Evolutionary conservation across 345 rosid genomes (phyloP), one percentile per base, ranked within the genome.

Genomic region (Sisymbrium irio): DNA sequence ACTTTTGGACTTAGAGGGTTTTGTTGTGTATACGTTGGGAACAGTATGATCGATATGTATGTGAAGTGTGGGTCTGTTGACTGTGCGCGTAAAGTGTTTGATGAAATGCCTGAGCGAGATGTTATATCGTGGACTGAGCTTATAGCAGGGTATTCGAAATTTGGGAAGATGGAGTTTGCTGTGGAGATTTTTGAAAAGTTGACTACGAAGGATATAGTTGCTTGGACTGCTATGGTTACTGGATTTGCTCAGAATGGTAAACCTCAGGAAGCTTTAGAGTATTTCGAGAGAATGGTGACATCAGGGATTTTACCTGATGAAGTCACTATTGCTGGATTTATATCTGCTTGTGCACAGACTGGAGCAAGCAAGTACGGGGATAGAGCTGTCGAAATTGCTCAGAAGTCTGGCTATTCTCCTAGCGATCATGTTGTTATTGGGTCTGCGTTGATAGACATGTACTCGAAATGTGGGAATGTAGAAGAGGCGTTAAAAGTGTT

Each of bases 301-400:
- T 71, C 71, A 0, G 86, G 93, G n/a, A 62, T 85, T 18, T 42
- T 39, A 51, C 73, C 78, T 0, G 93, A 94, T 69, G 86, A 84
- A 49, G 82, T 88, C 22, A 82, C 91, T 5, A 57, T 88, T 12
- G 77, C 81, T 4, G 90, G 91, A 32, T 88, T 83, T 15, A 84
- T 94, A 65, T 88, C 97, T 0, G 96, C 97, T 0, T 92, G 92
- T 79, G 92, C 93, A 5, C 95, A 92, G 75, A 54, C 89, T 17
- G 96, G 96, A 72, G 85, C 82, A 0, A 67, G 83, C 9, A 82
- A 84, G 49, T 83, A 81, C 75, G 92, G 83, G 2, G 71, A 87
- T 22, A 80, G 87, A 81, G 82, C 86, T 49, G 28, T 76, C 1
- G 71, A 82, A 27, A 73, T 85, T 42, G 87, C 85, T 11, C 72